These are phyloP conservation scores for Phalaenopsis aphrodite DNA, from an alignment of 106 monocot species.

Conservation along the genomic window DNA sequence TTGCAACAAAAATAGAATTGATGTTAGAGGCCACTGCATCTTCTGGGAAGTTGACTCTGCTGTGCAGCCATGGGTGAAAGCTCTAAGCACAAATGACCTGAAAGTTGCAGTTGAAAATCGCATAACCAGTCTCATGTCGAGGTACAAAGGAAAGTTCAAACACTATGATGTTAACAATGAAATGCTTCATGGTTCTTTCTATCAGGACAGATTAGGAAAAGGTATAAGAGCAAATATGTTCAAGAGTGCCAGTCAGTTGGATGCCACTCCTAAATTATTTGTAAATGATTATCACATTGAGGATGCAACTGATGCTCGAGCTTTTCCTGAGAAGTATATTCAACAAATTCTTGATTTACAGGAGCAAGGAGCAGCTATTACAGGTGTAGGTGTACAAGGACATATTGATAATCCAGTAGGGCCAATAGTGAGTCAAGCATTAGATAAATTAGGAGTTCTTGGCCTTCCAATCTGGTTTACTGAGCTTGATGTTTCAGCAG, in stretches of 20 bases:
- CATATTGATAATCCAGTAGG: constrained; percentile 50
- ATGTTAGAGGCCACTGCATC: constrained; percentile 61
- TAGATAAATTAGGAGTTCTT: constrained; percentile 41
- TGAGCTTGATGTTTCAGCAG: constrained; percentile 47
- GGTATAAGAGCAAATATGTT: constrained; percentile 62
- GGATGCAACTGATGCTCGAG: constrained; percentile 29
- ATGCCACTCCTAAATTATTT: constrained; percentile 57
- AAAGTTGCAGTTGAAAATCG: constrained; percentile 52
- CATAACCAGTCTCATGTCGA: constrained; percentile 47
- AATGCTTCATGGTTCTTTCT: constrained; percentile 95
- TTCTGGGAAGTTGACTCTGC: constrained; percentile 57
- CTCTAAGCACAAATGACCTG: constrained; percentile 45
- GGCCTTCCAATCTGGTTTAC: constrained; percentile 69
- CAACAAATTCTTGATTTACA: constrained; percentile 46
- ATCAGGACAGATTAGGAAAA: constrained; percentile 55
- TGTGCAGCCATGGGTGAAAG: constrained; percentile 56
- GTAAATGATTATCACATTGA: constrained; percentile 90
- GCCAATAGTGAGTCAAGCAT: constrained; percentile 27
- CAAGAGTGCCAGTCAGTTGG: constrained; percentile 48
- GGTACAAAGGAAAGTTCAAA: constrained; percentile 63
- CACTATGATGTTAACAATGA: constrained; percentile 93
- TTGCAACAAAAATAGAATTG: constrained; percentile 36
- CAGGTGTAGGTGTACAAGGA: constrained; percentile 57
- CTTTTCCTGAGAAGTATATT: constrained; percentile 51
- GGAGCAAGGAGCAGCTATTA: constrained; percentile 51